These are phyloP conservation scores for Ulmus americana DNA, from an alignment of 331 rosid species.

Conservation along the genomic window DNA sequence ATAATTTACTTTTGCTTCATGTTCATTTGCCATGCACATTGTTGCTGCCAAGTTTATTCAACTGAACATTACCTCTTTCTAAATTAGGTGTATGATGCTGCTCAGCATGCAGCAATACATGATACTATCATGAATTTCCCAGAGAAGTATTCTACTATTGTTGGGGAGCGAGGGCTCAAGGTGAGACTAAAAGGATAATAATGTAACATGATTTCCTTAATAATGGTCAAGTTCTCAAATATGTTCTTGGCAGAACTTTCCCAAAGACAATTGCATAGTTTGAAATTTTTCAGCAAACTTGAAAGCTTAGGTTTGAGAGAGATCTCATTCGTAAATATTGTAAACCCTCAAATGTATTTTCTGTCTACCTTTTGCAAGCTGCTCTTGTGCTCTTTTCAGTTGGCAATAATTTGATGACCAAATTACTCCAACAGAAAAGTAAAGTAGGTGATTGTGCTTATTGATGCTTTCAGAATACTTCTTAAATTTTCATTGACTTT, in stretches of 20 bases:
- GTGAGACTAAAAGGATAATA: conserved; percentile 32
- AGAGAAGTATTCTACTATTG: conserved; percentile 68
- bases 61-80: conserved; percentile 16
- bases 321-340: background rate
- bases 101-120: conserved; percentile 84
- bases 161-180: conserved; percentile 98
- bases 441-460: background rate
- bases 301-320: background rate
- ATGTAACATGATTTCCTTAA: conserved; percentile 3
- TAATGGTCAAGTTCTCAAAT: background rate
- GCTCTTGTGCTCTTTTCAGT: background rate
- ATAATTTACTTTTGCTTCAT: conserved; percentile 4
- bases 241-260: background rate
- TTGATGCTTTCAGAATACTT: conserved; percentile 7
- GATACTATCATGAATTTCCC: conserved; percentile 88
- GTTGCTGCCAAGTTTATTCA: conserved; percentile 16
- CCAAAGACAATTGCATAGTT: background rate
- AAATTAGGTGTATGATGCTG: conserved; percentile 81
- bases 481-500: conserved; percentile 13
- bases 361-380: background rate
- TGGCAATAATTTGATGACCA: background rate
- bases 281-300: background rate
- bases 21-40: conserved; percentile 16
- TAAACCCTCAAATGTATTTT: background rate
- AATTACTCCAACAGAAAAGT: background rate